Base-by-base conservation (phyloP, 129 eudicot species). In the Chrysanthemum seticuspe region DNA sequence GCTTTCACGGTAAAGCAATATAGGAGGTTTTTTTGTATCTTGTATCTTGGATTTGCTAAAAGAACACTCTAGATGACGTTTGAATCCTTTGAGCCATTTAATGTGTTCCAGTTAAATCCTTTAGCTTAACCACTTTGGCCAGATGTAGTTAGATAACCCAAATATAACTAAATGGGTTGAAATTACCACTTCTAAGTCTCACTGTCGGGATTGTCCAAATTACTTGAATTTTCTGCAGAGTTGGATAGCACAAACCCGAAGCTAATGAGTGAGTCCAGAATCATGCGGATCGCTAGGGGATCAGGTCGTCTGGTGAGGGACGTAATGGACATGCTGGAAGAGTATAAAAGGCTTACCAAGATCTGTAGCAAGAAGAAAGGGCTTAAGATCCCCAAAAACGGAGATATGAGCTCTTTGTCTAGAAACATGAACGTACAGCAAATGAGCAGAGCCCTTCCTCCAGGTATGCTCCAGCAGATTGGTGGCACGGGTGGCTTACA, bases 401-500 rank as follows among this genome's bases (percentile, higher is more conserved):
- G 99, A 52, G 96, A 84, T 1, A 90, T 95, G 96, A 94, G 96
- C 48, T 86, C 99, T 0, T 65, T 90, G 14, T 86, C 99, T 0
- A 80, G 96, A 57, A 94, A 90, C 81, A 86, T 86, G 91, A 90
- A 95, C 25, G 97, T 97, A 10, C 99, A 95, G 60, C 89, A 90
- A 65, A 88, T 95, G 99, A 86, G 96, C 74, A 90, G 86, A 69
- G 89, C 88, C 23, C 99, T 95, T 80, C 97, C 99, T 1, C 96
- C 99, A 18, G 89, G 83, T 77, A 88, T 95, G 96, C 72, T 95
- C 57, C 90, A 90, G 79, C 99, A 95, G 75, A 83, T 95, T 2
- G 97, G 99, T 8, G 99, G 99, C 25, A 90, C 86, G 99, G 96
- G 96, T 11, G 99, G 97, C 52, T 76, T 95, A 34, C 99, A 94